Evolutionary conservation across 441 rosid genomes (phyloP), one percentile per base, ranked within the genome.

Genomic region (Mallotus japonicus): DNA sequence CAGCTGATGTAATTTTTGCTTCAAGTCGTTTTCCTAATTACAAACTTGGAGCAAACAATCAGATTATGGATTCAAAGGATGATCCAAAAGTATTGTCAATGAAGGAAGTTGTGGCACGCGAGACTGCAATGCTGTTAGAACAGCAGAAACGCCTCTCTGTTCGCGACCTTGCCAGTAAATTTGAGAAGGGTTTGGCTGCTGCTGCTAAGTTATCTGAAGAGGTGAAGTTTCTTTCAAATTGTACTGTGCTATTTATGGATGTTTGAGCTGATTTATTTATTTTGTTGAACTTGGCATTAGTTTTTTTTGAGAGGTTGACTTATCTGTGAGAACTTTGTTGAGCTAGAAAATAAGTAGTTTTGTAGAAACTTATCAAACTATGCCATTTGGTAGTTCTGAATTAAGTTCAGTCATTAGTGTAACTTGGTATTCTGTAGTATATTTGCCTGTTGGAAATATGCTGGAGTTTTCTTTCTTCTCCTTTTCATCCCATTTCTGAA

Each of bases 121-220:
- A 95, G 87, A 95, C 97, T 53, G 92, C 98, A 0, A 81, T 83
- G 77, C 86, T 95, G 24, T 70, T 91, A 84, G 99, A 95, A 76
- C 99, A 93, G 90, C 97, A 95, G 74, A 88, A 90, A 34, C 93
- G 98, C 70, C 85, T 93, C 69, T 93, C 97, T 14, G 96, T 93
- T 72, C 98, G 99, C 62, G 98, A 93, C 69, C 98, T 95, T n/a
- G 88, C 98, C n/a, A 85, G 83, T 65, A 95, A 93, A 83, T 95
- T 95, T 8, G 99, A 95, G 82, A 91, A 81, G 83, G 98, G 95
- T 2, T 82, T 95, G 85, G 95, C 96, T 78, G 93, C 95, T 49
- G 98, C 97, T 75, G 92, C 98, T 66, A 95, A 93, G 84, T 77
- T 93, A 72, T 93, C 99, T 11, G 94, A 91, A 74, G 99, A 93